These are phyloP conservation scores for Scedosporium minutisporum DNA, from an alignment of 2,329 filamentous ascomycete genomes.

Conservation along the genomic window DNA sequence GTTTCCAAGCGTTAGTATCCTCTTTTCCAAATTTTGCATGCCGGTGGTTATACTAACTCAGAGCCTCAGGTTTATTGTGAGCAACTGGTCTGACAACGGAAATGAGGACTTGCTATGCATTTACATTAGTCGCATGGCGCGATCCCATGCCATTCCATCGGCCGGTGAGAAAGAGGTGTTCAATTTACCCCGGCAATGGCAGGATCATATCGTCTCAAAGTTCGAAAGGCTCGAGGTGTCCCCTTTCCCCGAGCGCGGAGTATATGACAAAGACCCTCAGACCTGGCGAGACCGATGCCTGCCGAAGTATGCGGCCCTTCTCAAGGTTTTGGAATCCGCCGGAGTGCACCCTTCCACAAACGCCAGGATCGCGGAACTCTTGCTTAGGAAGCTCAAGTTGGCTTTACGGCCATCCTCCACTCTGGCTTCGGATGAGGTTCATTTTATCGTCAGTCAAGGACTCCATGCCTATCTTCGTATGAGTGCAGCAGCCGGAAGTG, in stretches of 20 bases:
- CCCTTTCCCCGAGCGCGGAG: conserved; percentile 54
- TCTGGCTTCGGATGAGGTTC: conserved; percentile 51
- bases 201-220: conserved; percentile 60
- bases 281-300: conserved; percentile 55
- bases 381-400: conserved; percentile 57
- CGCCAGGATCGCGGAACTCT: conserved; percentile 53
- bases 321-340: conserved; percentile 53
- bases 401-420: conserved; percentile 52
- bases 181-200: conserved; percentile 57
- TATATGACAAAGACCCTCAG: conserved; percentile 51
- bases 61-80: conserved; percentile 57
- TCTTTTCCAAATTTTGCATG: not conserved
- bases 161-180: conserved; percentile 43
- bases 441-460: conserved; percentile 65
- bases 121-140: conserved; percentile 56
- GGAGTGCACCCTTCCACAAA: conserved; percentile 57
- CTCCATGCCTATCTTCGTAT: conserved; percentile 64
- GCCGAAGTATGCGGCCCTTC: conserved; percentile 57
- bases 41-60: conserved; percentile 14
- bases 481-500: conserved; percentile 45
- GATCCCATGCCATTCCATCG: conserved; percentile 43
- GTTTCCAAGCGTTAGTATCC: conserved; percentile 63
- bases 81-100: conserved; percentile 58
- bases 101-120: conserved; percentile 62
- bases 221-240: conserved; percentile 57